Evolutionary conservation across 192 early-diverging fungal genomes (phyloP).

Genomic region (Mortierella hygrophila): DNA sequence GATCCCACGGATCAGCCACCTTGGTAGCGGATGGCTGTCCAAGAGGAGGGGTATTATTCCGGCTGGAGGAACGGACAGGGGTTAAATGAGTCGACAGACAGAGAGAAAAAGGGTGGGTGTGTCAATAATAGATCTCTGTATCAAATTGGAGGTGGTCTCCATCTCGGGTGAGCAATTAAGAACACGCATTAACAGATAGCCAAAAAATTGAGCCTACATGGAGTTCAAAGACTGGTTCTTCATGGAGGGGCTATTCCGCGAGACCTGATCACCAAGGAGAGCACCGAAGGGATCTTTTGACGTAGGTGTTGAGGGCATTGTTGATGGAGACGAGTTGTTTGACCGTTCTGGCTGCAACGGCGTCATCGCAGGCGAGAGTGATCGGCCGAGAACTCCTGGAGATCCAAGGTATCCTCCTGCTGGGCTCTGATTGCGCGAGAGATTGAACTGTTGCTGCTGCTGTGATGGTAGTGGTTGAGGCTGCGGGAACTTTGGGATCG

Average conservation of each 20-base stretch:
- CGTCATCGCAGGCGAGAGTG: constrained; percentile 38
- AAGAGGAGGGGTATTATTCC: constrained; percentile 44
- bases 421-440: constrained; percentile 28
- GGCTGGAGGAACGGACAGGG: constrained; percentile 6
- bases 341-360: constrained; percentile 41
- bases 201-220: constrained; percentile 24
- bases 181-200: neutral
- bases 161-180: neutral
- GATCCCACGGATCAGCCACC: constrained; percentile 42
- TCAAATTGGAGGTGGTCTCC: neutral
- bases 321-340: constrained; percentile 28
- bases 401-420: constrained; percentile 23
- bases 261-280: constrained; percentile 41
- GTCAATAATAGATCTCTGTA: neutral
- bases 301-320: neutral
- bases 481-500: constrained; percentile 29
- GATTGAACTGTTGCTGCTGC: constrained; percentile 16
- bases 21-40: constrained; percentile 26
- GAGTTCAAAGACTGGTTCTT: constrained; percentile 51
- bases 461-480: constrained; percentile 17
- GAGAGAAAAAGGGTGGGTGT: neutral
- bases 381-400: constrained; percentile 36
- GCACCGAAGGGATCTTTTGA: constrained; percentile 38
- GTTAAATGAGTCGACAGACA: neutral
- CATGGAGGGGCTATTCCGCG: constrained; percentile 21